Evolutionary conservation across 2,329 filamentous ascomycete genomes (phyloP), one percentile per base, ranked within the genome.

Genomic region (Lasiodiplodia citricola): DNA sequence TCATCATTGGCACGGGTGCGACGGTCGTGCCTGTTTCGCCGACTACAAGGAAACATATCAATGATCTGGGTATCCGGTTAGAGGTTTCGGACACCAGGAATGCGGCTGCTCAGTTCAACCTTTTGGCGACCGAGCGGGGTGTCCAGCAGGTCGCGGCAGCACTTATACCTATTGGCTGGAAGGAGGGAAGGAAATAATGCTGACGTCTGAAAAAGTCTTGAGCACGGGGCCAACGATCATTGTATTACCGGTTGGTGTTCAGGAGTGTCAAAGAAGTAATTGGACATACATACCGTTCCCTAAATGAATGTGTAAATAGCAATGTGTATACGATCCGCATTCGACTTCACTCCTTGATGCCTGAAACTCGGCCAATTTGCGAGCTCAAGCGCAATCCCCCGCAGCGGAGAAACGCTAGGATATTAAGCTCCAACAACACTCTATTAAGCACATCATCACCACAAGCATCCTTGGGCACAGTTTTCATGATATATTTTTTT

Each of bases 41-140:
- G 0, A 86, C 89, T 73, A 92, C 93, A 54, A 89, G 91, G 73
- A 85, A 85, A 69, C 85, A 89, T 73, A 88, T 99, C 68, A 91
- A 90, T 70, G 86, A 87, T 37, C 80, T 98, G 52, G 96, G 96
- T 0, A 92, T 98, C 73, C 86, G 93, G 68, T 85, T 98, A 5
- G 96, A 99, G 76, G 86, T 97, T 3, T 87, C 95, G 76, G 96
- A 98, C 81, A 98, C 96, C 38, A 86, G 93, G 71, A 98, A 98
- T 80, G 96, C 96, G 10, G 93, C 95, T 1, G 91, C 94, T 41
- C 94, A 97, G 79, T 99, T 96, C 80, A 99, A 99, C 77, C 79
- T 99, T 75, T 83, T 99, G 67, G 95, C 94, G n/a, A 98, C 94
- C 21, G 96, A 99, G 83, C 85, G 96, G 64, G 95, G 96, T 1